These are phyloP conservation scores for Prunus salicina DNA, from an alignment of 306 rosid species.

Conservation along the genomic window DNA sequence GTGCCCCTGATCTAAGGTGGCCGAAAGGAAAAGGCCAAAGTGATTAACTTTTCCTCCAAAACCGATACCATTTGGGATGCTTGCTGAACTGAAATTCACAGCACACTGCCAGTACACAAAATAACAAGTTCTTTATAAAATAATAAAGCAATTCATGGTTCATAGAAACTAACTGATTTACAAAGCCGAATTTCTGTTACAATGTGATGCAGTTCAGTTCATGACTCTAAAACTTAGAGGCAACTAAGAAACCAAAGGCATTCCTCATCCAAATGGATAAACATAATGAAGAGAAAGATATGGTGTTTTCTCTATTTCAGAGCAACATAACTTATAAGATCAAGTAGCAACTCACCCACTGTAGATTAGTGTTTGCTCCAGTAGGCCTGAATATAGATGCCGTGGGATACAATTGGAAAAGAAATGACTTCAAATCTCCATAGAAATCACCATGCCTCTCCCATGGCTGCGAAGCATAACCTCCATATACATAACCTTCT, in stretches of 20 bases:
- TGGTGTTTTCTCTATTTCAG: neutral
- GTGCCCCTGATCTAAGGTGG: conserved; percentile 79
- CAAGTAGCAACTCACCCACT: conserved; percentile 66
- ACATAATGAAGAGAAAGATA: neutral
- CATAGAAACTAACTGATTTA: neutral
- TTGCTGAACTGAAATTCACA: conserved; percentile 79
- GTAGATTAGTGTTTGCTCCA: conserved; percentile 79
- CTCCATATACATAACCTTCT: conserved; percentile 84
- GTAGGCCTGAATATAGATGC: conserved; percentile 76
- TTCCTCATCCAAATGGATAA: neutral
- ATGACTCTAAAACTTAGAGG: neutral
- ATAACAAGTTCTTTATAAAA: neutral
- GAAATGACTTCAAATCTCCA: conserved; percentile 81
- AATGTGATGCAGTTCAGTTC: neutral
- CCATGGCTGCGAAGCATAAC: conserved; percentile 91
- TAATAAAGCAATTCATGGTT: neutral
- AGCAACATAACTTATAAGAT: neutral
- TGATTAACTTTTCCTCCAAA: conserved; percentile 81
- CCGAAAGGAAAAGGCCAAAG: conserved; percentile 72
- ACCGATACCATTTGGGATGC: conserved; percentile 89
- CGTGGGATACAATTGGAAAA: conserved; percentile 75
- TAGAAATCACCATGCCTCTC: conserved; percentile 86
- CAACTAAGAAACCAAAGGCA: neutral
- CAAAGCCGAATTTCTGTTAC: neutral
- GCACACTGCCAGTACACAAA: conserved; percentile 55